Evolutionary conservation across 23 red algal species (phyloP).

Genomic region (Gracilaria domingensis): DNA sequence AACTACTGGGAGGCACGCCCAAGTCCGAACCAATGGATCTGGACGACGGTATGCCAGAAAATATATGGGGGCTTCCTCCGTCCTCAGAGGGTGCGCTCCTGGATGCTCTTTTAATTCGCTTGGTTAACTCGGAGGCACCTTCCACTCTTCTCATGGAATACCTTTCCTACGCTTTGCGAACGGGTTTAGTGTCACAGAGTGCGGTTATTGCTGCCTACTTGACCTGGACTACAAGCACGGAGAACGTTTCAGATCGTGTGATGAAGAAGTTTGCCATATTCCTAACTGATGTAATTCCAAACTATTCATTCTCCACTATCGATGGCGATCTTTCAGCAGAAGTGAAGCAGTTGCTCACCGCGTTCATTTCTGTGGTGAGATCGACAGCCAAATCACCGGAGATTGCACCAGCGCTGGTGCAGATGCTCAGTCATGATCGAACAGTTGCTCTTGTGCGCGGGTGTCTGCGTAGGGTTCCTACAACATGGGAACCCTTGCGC

Average conservation of each 20-base stretch:
- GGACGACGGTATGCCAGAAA: background rate
- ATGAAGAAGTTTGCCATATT: slow-evolving; percentile 48
- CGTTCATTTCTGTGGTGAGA: slow-evolving; percentile 44
- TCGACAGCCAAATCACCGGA: slow-evolving; percentile 56
- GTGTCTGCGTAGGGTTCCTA: slow-evolving; percentile 34
- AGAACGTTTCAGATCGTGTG: slow-evolving; percentile 28
- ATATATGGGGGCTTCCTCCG: slow-evolving; percentile 41
- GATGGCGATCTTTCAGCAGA: slow-evolving; percentile 43
- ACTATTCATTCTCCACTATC: slow-evolving; percentile 48
- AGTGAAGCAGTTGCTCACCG: slow-evolving; percentile 53
- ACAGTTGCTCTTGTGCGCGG: slow-evolving; percentile 61
- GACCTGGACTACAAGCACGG: slow-evolving; percentile 34
- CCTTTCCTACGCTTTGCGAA: slow-evolving; percentile 45
- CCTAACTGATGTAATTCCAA: slow-evolving; percentile 43
- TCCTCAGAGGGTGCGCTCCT: slow-evolving; percentile 67
- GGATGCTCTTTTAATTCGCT: slow-evolving; percentile 33
- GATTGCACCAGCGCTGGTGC: slow-evolving; percentile 48
- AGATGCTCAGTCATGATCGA: slow-evolving; percentile 59
- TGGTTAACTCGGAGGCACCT: slow-evolving; percentile 39
- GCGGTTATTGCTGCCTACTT: slow-evolving; percentile 45
- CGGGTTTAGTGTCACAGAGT: slow-evolving; percentile 58
- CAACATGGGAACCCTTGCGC: slow-evolving; percentile 41
- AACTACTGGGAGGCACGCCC: background rate
- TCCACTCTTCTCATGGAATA: slow-evolving; percentile 46
- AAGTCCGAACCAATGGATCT: slow-evolving; percentile 5